phyloP scores from a whole-genome alignment of 129 eudicot genomes.

The Helianthus annuus region DNA sequence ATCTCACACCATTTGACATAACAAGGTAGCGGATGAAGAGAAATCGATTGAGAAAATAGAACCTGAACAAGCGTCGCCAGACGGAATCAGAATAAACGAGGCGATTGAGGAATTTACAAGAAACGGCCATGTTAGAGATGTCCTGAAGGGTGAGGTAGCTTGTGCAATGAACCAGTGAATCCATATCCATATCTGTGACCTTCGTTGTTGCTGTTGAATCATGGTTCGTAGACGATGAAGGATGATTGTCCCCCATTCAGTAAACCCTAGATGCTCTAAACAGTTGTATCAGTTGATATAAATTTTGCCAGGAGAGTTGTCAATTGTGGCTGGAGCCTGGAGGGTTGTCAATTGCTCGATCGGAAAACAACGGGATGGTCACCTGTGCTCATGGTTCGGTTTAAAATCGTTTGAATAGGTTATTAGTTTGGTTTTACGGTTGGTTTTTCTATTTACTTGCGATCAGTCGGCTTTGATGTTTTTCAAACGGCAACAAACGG shows the following conservation, averaged over 20 bases:
- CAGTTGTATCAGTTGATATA: neutral
- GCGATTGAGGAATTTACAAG: slow-evolving; percentile 62
- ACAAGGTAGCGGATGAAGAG: no score
- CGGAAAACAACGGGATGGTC: no score
- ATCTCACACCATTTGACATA: neutral
- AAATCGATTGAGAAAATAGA: neutral
- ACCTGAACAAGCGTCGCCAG: slow-evolving; percentile 83
- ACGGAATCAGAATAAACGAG: slow-evolving; percentile 67
- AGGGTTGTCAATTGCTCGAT: no score
- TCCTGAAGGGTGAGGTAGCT: slow-evolving; percentile 56
- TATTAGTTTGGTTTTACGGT: no score
- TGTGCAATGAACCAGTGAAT: slow-evolving; percentile 57
- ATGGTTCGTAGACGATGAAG: slow-evolving; percentile 10
- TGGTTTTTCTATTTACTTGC: no score
- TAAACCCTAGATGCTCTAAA: neutral
- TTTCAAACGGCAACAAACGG: no score
- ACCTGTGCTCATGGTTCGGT: no score
- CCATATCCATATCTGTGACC: slow-evolving; percentile 59
- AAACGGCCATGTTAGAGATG: slow-evolving; percentile 57
- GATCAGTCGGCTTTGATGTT: no score
- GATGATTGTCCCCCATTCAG: slow-evolving; percentile 11
- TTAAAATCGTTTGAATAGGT: no score
- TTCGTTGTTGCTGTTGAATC: slow-evolving; percentile 37
- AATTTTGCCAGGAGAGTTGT: no score
- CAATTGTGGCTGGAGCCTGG: no score